Conservation (phyloP, 2,329 filamentous ascomycete genomes). For the Fusarium chaquense region DNA sequence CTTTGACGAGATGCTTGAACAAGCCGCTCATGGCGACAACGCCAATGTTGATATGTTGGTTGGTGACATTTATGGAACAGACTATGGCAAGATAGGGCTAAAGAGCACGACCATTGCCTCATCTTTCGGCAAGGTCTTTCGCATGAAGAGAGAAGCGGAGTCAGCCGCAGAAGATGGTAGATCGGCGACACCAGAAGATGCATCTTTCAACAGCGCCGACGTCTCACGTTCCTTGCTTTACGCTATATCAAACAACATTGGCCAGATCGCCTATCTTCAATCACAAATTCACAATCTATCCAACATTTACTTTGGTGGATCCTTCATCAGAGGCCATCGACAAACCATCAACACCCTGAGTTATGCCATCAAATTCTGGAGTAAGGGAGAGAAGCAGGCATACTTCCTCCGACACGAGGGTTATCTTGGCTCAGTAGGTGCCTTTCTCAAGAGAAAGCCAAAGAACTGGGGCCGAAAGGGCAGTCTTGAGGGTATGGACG, state of each 20-base stretch:
- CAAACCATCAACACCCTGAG: slow-evolving; percentile 98
- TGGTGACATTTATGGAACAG: slow-evolving; percentile 96
- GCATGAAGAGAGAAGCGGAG: slow-evolving; percentile 88
- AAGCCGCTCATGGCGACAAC: slow-evolving; percentile 93
- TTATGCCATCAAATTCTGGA: slow-evolving; percentile 98
- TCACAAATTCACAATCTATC: slow-evolving; percentile 92
- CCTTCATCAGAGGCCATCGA: slow-evolving; percentile 93
- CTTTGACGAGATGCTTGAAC: slow-evolving; percentile 97
- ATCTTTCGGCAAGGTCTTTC: slow-evolving; percentile 96
- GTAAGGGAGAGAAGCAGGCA: slow-evolving; percentile 90
- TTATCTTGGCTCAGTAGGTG: slow-evolving; percentile 92
- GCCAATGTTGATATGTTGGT: slow-evolving; percentile 95
- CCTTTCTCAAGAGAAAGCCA: slow-evolving; percentile 91
- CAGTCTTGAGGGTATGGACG: slow-evolving; percentile 71
- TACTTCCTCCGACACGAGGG: slow-evolving; percentile 97
- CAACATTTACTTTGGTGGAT: slow-evolving; percentile 97
- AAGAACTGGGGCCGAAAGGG: slow-evolving; percentile 89
- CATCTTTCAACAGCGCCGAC: slow-evolving; percentile 79
- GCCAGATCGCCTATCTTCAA: slow-evolving; percentile 97
- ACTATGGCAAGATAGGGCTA: slow-evolving; percentile 95
- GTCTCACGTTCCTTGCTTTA: slow-evolving; percentile 93
- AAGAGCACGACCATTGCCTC: slow-evolving; percentile 96
- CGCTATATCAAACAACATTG: slow-evolving; percentile 97
- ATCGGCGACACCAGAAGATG: slow-evolving; percentile 60
- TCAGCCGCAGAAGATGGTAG: slow-evolving; percentile 79